Evolutionary conservation across 2,329 filamentous ascomycete genomes (phyloP).

Genomic region (Aspergillus ustus): DNA sequence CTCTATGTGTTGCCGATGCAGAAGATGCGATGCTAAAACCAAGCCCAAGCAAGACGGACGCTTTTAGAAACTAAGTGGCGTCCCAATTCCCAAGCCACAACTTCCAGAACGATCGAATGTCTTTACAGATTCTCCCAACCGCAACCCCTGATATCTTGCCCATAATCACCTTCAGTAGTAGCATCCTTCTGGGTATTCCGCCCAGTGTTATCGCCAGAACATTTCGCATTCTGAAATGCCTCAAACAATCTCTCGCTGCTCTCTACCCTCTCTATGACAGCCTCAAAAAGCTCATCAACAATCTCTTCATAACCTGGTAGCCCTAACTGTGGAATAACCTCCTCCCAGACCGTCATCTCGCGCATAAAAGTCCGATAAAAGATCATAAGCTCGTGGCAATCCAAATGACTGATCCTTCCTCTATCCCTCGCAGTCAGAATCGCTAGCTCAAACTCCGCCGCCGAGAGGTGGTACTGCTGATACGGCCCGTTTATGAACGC

Average conservation of each 20-base stretch:
- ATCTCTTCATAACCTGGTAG: background rate
- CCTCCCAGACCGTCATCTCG: slow-evolving; percentile 3
- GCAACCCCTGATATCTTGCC: too few species aligned
- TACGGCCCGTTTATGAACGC: slow-evolving; percentile 13
- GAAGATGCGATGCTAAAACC: background rate
- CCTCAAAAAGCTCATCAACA: background rate
- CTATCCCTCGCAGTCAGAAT: slow-evolving; percentile 21
- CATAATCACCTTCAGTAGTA: too few species aligned
- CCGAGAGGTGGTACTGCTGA: background rate
- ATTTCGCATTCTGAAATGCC: slow-evolving; percentile 10
- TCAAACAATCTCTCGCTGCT: background rate
- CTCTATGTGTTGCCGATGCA: background rate
- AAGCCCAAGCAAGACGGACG: background rate
- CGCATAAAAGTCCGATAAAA: background rate
- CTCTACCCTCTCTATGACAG: background rate
- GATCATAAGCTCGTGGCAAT: background rate
- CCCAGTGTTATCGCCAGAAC: slow-evolving; percentile 18
- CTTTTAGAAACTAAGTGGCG: too few species aligned
- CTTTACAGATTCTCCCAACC: too few species aligned
- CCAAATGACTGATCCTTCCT: background rate
- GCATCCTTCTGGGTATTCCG: too few species aligned
- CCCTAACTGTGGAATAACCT: background rate
- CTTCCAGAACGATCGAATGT: too few species aligned
- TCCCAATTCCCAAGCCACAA: too few species aligned
- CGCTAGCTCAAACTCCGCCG: slow-evolving; percentile 7